Percentiles rank a stretch among this genome's conserved stretches.
phyloP scores from a whole-genome alignment of 1,284 basidiomycete species.

The Cystobasidium pallidum region DNA sequence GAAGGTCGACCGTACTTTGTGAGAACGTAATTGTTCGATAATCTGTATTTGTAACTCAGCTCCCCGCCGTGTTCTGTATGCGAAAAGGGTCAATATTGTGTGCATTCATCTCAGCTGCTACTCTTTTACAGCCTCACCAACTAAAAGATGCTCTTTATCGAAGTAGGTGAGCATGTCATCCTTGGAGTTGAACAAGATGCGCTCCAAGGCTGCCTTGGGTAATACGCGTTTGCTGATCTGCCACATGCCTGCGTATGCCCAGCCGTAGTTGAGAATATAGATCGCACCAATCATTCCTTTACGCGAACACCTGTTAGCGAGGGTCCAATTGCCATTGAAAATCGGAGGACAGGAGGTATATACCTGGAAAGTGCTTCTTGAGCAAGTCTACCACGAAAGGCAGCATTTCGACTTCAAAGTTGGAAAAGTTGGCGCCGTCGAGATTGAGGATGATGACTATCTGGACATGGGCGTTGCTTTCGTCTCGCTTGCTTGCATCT shows the following conservation, averaged over 20 bases:
- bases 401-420: constrained; percentile 53
- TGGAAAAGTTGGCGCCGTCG: constrained; percentile 34
- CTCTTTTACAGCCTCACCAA: constrained; percentile 60
- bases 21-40: constrained; percentile 49
- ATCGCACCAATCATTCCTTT: constrained; percentile 58
- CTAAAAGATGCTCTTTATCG: constrained; percentile 63
- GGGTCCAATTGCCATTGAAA: not conserved
- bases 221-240: constrained; percentile 71
- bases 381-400: constrained; percentile 55
- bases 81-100: not conserved
- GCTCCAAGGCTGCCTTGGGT: constrained; percentile 68
- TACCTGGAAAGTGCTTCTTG: constrained; percentile 67
- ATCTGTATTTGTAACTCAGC: constrained; percentile 47
- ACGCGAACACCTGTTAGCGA: not conserved
- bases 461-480: constrained; percentile 19
- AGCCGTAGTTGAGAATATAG: constrained; percentile 78
- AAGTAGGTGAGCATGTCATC: constrained; percentile 68
- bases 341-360: not conserved
- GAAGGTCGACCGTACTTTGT: constrained; percentile 46
- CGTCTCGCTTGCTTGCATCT: constrained; percentile 45
- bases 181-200: constrained; percentile 71
- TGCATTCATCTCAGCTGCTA: too few relatives aligned
- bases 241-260: constrained; percentile 79
- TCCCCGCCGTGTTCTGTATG: constrained; percentile 50
- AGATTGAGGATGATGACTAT: constrained; percentile 44